These are phyloP conservation scores for Candida frijolesensis DNA, from an alignment of 1,139 yeast species.

Conservation along the genomic window DNA sequence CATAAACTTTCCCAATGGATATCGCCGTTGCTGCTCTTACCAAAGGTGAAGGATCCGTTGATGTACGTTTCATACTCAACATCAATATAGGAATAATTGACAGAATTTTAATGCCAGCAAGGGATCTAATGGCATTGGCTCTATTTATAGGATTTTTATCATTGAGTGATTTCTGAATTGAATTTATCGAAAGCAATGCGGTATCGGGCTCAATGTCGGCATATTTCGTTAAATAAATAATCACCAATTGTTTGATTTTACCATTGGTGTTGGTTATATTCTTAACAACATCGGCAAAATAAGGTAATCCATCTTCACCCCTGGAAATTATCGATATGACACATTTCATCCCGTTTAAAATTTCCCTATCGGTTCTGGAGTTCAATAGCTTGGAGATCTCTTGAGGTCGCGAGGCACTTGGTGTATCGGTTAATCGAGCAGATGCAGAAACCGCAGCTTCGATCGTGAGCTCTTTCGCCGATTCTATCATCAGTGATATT, in stretches of 20 bases:
- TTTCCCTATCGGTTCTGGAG: conserved; percentile 72
- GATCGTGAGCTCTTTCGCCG: conserved; percentile 76
- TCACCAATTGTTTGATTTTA: conserved; percentile 75
- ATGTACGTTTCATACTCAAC: conserved; percentile 69
- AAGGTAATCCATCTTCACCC: conserved; percentile 62
- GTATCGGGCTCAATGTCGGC: conserved; percentile 88
- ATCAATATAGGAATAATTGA: conserved; percentile 80
- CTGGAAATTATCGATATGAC: conserved; percentile 67
- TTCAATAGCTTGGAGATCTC: conserved; percentile 69
- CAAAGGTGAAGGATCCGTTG: conserved; percentile 70
- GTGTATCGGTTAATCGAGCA: conserved; percentile 60
- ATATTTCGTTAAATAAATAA: conserved; percentile 72
- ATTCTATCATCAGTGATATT: conserved; percentile 59
- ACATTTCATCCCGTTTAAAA: conserved; percentile 73
- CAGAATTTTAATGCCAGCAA: conserved; percentile 78
- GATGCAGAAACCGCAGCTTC: conserved; percentile 85
- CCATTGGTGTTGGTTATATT: conserved; percentile 75
- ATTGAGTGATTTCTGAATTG: conserved; percentile 79
- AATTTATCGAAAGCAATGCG: conserved; percentile 85
- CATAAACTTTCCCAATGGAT: conserved; percentile 68
- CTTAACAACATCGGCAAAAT: conserved; percentile 87
- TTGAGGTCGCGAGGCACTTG: conserved; percentile 54
- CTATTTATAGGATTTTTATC: conserved; percentile 72
- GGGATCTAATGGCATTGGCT: conserved; percentile 73
- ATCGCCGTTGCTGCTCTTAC: conserved; percentile 83